Evolutionary conservation across 2,329 filamentous ascomycete species (phyloP).

Genomic region (Hymenoscyphus scutula): DNA sequence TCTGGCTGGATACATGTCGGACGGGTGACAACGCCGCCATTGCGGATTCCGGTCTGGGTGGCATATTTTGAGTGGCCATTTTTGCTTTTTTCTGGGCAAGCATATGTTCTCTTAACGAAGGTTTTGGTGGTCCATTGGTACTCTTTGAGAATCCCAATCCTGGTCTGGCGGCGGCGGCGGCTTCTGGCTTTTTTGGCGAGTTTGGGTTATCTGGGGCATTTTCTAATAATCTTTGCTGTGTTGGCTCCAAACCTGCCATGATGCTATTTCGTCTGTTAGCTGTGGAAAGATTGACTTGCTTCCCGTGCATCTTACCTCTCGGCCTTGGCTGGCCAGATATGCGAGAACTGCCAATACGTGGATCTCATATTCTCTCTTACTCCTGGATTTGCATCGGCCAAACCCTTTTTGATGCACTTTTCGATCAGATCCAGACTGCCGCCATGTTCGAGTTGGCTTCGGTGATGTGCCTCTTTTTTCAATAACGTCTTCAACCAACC

Average conservation of each 20-base stretch:
- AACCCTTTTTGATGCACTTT: constrained; percentile 83
- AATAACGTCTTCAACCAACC: constrained; percentile 84
- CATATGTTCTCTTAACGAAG: constrained; percentile 78
- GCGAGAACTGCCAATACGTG: constrained; percentile 82
- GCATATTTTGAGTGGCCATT: constrained; percentile 51
- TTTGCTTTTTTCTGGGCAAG: constrained; percentile 72
- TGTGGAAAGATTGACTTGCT: constrained; percentile 1
- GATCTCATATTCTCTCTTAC: constrained; percentile 83
- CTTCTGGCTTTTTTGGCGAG: constrained; percentile 54
- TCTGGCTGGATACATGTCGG: constrained; percentile 40
- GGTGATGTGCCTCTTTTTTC: constrained; percentile 74
- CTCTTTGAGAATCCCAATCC: constrained; percentile 63
- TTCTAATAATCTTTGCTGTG: constrained; percentile 75
- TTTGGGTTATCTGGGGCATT: constrained; percentile 83
- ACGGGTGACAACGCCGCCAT: constrained; percentile 61
- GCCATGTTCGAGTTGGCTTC: constrained; percentile 76
- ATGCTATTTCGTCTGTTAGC: constrained; percentile 52
- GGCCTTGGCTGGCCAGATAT: constrained; percentile 74
- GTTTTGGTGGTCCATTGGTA: constrained; percentile 54
- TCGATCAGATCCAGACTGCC: constrained; percentile 82
- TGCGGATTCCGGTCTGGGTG: constrained; percentile 58
- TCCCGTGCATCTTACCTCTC: constrained; percentile 57
- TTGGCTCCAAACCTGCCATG: constrained; percentile 72
- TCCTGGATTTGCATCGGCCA: constrained; percentile 85
- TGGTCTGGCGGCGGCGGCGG: constrained; percentile 48